A percentile compares a stretch with the other conserved stretches of the same genome.
Evolutionary conservation across 2,329 filamentous ascomycete species (phyloP).

Genomic region (Penicillium sp.): DNA sequence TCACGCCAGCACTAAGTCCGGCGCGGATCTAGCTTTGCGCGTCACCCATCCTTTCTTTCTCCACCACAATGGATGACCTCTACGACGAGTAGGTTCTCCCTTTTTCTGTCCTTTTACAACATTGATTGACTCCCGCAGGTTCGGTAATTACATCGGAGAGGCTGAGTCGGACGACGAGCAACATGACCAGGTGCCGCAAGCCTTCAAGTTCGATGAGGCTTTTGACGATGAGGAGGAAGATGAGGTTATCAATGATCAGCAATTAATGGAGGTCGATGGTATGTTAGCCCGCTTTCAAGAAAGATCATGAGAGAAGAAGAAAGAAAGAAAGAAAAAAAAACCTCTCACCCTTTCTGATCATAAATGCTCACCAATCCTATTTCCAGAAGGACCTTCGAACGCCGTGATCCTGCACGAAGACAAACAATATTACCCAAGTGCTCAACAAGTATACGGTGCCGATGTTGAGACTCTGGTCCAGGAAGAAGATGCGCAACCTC

Average conservation of each 20-base stretch:
- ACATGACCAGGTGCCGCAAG: conserved; percentile 73
- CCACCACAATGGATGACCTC: conserved; percentile 78
- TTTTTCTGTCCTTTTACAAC: conserved; percentile 23
- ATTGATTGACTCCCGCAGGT: conserved; percentile 55
- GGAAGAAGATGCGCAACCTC: conserved; percentile 92
- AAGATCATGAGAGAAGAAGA: not conserved
- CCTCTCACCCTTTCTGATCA: not conserved
- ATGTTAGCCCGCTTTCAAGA: conserved; percentile 24
- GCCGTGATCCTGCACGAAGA: conserved; percentile 98
- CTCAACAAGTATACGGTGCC: conserved; percentile 88
- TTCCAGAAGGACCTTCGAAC: conserved; percentile 84
- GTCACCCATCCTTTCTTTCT: conserved; percentile 2
- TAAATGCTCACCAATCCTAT: conserved; percentile 26
- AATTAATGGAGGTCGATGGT: conserved; percentile 93
- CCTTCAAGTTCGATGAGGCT: conserved; percentile 76
- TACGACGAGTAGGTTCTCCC: conserved; percentile 76
- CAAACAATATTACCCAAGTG: conserved; percentile 99
- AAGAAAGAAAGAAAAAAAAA: not conserved
- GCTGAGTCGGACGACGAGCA: conserved; percentile 85
- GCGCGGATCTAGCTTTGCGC: conserved; percentile 7
- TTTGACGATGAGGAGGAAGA: conserved; percentile 60
- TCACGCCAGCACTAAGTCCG: conserved; percentile 20
- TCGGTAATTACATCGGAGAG: conserved; percentile 98
- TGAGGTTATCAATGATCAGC: conserved; percentile 65
- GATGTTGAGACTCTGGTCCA: conserved; percentile 96